phyloP scores from a whole-genome alignment of 805 yeast genomes.

The Maudiozyma barnettii region DNA sequence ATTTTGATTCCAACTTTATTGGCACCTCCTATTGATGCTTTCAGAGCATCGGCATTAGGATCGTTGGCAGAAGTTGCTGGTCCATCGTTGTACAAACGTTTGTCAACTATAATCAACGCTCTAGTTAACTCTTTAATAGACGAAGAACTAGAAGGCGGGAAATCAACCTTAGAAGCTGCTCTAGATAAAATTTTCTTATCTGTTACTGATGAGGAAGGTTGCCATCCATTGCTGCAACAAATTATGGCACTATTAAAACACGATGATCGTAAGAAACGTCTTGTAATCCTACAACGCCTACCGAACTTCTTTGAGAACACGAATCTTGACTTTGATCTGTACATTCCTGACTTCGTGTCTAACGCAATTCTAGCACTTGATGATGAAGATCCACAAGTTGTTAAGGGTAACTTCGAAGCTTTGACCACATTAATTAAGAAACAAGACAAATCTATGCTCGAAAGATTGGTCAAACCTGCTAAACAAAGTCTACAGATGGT shows the following conservation, averaged over 20 bases:
- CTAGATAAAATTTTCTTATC: conserved; percentile 65
- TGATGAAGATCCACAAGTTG: conserved; percentile 54
- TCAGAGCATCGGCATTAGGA: conserved; percentile 81
- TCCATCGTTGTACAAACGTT: conserved; percentile 59
- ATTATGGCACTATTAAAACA: conserved; percentile 65
- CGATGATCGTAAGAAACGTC: conserved; percentile 58
- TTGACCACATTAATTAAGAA: conserved; percentile 56
- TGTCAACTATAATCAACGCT: conserved; percentile 64
- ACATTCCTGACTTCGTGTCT: conserved; percentile 64
- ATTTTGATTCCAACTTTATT: conserved; percentile 79
- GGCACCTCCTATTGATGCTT: conserved; percentile 68
- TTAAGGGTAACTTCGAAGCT: conserved; percentile 54
- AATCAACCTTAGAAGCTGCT: conserved; percentile 38
- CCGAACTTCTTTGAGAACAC: conserved; percentile 63
- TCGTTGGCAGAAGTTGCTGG: conserved; percentile 89
- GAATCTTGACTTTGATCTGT: conserved; percentile 57
- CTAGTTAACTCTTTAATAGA: conserved; percentile 50
- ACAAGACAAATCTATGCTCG: conserved; percentile 68
- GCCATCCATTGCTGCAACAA: conserved; percentile 78
- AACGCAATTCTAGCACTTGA: conserved; percentile 65
- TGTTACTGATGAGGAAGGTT: conserved; percentile 66
- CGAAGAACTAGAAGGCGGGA: conserved; percentile 31
- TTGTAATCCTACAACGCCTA: conserved; percentile 54
- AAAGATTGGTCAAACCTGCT: conserved; percentile 72
- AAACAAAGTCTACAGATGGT: conserved; percentile 59